Evolutionary conservation across 305 asterid species (phyloP).

Genomic region (Fraxinus velutina): DNA sequence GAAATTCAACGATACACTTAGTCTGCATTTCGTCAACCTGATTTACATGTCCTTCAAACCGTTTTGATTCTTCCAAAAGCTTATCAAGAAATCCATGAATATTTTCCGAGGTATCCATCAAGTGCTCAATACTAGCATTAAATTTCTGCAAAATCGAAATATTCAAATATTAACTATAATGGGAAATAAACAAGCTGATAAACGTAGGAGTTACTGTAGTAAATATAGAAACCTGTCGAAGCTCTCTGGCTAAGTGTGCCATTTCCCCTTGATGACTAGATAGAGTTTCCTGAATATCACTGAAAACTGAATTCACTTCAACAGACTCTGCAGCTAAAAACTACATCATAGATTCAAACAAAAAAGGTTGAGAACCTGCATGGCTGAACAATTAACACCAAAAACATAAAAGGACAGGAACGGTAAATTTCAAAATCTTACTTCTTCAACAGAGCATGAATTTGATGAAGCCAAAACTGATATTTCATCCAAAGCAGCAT

Average conservation of each 20-base stretch:
- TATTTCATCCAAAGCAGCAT: slow-evolving; percentile 65
- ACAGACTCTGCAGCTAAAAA: slow-evolving; percentile 53
- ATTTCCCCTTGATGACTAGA: slow-evolving; percentile 64
- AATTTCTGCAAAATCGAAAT: slow-evolving; percentile 42
- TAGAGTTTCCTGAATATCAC: slow-evolving; percentile 54
- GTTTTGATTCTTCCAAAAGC: slow-evolving; percentile 50
- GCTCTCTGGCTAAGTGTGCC: slow-evolving; percentile 64
- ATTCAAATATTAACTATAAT: slow-evolving; percentile 11
- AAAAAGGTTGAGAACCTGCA: slow-evolving; percentile 18
- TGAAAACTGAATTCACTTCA: slow-evolving; percentile 48
- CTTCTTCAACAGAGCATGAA: slow-evolving; percentile 48
- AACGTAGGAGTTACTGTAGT: background rate
- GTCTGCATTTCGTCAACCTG: slow-evolving; percentile 55
- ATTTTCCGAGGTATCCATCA: slow-evolving; percentile 47
- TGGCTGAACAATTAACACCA: slow-evolving; percentile 19
- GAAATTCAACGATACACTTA: slow-evolving; percentile 59
- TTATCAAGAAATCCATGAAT: slow-evolving; percentile 45
- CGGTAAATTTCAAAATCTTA: slow-evolving; percentile 20
- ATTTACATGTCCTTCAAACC: slow-evolving; percentile 49
- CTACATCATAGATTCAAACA: slow-evolving; percentile 29
- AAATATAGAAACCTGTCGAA: slow-evolving; percentile 55
- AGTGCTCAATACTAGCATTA: slow-evolving; percentile 41
- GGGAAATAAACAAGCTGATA: background rate
- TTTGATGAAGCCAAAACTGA: slow-evolving; percentile 44
- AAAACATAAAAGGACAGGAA: background rate